A percentile compares a stretch with the other conserved stretches of the same genome.
Evolutionary conservation across 2,329 filamentous ascomycete genomes (phyloP).

Genomic region (Arachnomyces sp.): DNA sequence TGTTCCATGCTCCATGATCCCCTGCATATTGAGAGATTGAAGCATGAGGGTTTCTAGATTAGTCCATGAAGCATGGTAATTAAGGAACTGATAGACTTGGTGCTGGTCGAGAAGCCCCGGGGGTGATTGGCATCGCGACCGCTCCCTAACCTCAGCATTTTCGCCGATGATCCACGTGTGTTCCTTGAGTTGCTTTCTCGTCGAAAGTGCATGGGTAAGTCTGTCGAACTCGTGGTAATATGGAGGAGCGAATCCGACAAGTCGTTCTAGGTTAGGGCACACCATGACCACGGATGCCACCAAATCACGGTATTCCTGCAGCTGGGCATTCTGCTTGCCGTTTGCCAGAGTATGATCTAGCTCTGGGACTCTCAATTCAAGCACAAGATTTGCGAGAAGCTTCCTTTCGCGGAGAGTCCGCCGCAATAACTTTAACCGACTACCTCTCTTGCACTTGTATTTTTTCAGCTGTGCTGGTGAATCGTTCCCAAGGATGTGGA

Average conservation of each 20-base stretch:
- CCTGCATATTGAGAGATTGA: conserved; percentile 36
- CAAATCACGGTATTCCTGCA: conserved; percentile 43
- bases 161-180: conserved; percentile 49
- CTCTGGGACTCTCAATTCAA: conserved; percentile 45
- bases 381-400: conserved; percentile 44
- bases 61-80: conserved; percentile 45
- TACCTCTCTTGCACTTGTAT: conserved; percentile 41
- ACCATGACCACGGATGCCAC: conserved; percentile 51
- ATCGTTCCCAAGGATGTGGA: conserved; percentile 42
- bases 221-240: conserved; percentile 48
- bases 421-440: conserved; percentile 46
- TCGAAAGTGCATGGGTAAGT: conserved; percentile 48
- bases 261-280: conserved; percentile 49
- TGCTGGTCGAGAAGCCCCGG: conserved; percentile 38
- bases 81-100: conserved; percentile 41
- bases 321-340: conserved; percentile 31
- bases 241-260: conserved; percentile 46
- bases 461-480: conserved; percentile 39
- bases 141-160: conserved; percentile 30
- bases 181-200: conserved; percentile 45
- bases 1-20: conserved; percentile 45
- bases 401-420: conserved; percentile 46
- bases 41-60: conserved; percentile 47
- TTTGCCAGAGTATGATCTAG: conserved; percentile 35
- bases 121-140: conserved; percentile 26